Base-by-base conservation (phyloP, 768 basidiomycete species). In the Gloeostereum incarnatum region DNA sequence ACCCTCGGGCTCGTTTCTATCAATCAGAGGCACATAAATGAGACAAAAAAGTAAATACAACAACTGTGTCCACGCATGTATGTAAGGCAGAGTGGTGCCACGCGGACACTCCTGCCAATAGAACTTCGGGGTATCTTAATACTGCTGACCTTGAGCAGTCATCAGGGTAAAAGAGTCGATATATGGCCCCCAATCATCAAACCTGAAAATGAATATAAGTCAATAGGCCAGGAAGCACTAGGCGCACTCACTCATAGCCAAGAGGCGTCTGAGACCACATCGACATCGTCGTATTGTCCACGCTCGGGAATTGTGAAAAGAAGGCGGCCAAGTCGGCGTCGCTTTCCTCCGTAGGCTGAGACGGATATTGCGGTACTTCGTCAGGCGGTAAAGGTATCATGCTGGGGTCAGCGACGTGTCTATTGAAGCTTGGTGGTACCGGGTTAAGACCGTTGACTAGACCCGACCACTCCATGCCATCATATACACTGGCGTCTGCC, bases 181-280 rank as follows among this genome's bases (percentile, higher is more conserved):
- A 41, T 66, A 69, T 5, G 51, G 47, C 22, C 58, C 62, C 70
- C 68, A 70, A 36, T 66, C 66, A 31, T 65, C 58, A 40, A 62
- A 27, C 47, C 69, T 69, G 45, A 35, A 45, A 42, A 42, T 33
- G 26, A 40, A 32, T 18, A 34, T 21, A 25, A 2, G 1, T 7
- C 22, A 21, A 14, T 26, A 14, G 36, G 24, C 4, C 26, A 14
- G 21, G 7, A 14, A n/a, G 16, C 10, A 13, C 6, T 30, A 31
- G n/a, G 20, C 33, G 26, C 3, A 60, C 76, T 47, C 48, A 81
- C 80, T 75, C 75, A 39, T 77, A 78, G n/a, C 69, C 67, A 9
- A 66, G 63, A 11, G 77, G 76, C 17, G 76, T 73, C 35, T 60
- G 65, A 7, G 75, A 73, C 79, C 78, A 82, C 71, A 79, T 74